Evolutionary conservation across 305 asterid species (phyloP).

Genomic region (Solanum hybrid): DNA sequence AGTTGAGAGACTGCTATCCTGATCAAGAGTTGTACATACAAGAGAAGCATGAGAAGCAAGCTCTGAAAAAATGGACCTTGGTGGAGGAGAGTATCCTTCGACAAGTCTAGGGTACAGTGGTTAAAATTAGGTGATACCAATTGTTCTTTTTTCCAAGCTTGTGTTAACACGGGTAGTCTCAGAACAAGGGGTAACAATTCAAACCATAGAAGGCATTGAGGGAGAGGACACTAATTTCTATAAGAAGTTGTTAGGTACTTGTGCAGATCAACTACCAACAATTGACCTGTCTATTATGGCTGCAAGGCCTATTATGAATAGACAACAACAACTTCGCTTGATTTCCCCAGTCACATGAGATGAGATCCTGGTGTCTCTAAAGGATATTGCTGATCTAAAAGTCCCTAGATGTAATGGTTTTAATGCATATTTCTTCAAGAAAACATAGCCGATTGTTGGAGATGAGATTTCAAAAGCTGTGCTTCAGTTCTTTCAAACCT

Average conservation of each 20-base stretch:
- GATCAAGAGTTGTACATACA: too few species aligned
- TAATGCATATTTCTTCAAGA: neutral
- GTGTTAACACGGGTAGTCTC: neutral
- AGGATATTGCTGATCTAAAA: neutral
- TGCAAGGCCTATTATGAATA: neutral
- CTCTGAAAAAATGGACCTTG: too few species aligned
- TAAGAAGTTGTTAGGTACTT: neutral
- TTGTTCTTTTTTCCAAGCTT: neutral
- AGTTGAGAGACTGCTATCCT: too few species aligned
- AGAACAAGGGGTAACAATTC: neutral
- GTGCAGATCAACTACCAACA: neutral
- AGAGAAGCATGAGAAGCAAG: too few species aligned
- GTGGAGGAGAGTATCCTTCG: too few species aligned
- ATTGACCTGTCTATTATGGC: neutral
- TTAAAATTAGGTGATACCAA: neutral
- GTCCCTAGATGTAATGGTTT: neutral
- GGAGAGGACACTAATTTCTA: neutral
- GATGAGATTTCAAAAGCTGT: neutral
- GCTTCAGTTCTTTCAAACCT: neutral
- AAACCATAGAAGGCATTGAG: neutral
- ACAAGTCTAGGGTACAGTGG: neutral
- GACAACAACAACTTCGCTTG: neutral
- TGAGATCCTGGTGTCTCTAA: neutral
- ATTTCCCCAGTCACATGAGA: neutral
- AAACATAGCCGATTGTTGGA: neutral